phyloP scores from a whole-genome alignment of 441 rosid species.

The Brassica hybrid region DNA sequence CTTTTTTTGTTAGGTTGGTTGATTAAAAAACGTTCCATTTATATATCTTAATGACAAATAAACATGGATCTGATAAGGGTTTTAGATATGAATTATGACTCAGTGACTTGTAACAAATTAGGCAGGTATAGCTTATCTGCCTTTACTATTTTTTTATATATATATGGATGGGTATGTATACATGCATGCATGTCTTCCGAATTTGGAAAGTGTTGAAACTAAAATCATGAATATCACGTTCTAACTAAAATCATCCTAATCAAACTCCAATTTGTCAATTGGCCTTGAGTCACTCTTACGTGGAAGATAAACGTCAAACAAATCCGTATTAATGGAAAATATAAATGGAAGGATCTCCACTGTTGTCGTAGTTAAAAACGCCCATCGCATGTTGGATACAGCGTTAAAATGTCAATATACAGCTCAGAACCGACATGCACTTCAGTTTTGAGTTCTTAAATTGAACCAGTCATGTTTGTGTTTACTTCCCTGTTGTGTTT shows the following conservation, averaged over 20 bases:
- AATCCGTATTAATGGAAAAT: background rate
- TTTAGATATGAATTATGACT: slow-evolving; percentile 41
- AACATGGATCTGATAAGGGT: slow-evolving; percentile 17
- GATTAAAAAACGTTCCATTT: background rate
- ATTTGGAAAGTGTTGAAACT: background rate
- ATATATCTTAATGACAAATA: slow-evolving; percentile 1
- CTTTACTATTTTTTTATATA: background rate
- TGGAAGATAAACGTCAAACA: slow-evolving; percentile 31
- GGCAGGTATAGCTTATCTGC: slow-evolving; percentile 10
- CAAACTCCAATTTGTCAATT: background rate
- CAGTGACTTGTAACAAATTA: slow-evolving; percentile 34
- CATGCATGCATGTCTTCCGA: no score
- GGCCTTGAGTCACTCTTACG: slow-evolving; percentile 30
- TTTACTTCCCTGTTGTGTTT: no score
- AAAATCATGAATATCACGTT: no score
- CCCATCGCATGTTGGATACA: background rate
- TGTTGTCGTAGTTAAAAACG: background rate
- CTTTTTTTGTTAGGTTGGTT: background rate
- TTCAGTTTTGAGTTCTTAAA: no score
- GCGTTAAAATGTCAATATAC: no score
- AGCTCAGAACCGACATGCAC: no score
- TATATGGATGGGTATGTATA: background rate
- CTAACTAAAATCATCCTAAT: background rate
- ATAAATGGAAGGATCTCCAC: background rate
- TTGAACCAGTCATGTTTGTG: no score